Base-by-base conservation (phyloP, 1,139 yeast species). In the Taiozyma onychis region DNA sequence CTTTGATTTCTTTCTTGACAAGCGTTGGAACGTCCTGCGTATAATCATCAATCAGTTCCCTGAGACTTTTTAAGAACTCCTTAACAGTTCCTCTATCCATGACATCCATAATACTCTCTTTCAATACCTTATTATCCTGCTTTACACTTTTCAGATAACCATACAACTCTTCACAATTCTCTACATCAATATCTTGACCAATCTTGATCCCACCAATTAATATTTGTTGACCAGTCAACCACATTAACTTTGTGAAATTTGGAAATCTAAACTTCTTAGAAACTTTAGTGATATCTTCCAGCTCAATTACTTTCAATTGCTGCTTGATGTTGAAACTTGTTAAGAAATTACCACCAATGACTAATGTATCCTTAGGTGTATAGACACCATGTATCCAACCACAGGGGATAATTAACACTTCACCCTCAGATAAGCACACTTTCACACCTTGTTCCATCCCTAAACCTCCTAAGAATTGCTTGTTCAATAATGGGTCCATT, bases 381-480 rank as follows among this genome's bases (percentile, higher is more conserved):
- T 82, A 81, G 0, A 90, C 97, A 0, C 95, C 85, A 66, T 90
- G 97, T 48, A 90, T 89, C 95, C 96, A 90, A 0, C 97, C 97
- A 48, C 95, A 82, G 2, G 97, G 97, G 16, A 90, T 85, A 16
- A 89, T 73, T 66, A 90, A 76, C 27, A 89, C 75, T 63, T 90
- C 97, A 0, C 96, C 96, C 1, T 79, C 74, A 0, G 63, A 57
- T 26, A 90, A 68, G 13, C 80, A 78, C n/a, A 87, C 83, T 50
- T 81, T 80, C 50, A 86, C 73, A 4, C 96, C 91, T 26, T 70
- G 53, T 39, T 62, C 63, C 24, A 66, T 45, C 1, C 54, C 59
- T 39, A 66, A 68, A 45, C 82, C 83, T 0, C 86, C 87, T 54
- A 86, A 78, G 80, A 91, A 89, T 44, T 43, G 52, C n/a, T 72